These are phyloP conservation scores for Elsinoe arachidis DNA, from an alignment of 2,329 filamentous ascomycete species.

Conservation along the genomic window DNA sequence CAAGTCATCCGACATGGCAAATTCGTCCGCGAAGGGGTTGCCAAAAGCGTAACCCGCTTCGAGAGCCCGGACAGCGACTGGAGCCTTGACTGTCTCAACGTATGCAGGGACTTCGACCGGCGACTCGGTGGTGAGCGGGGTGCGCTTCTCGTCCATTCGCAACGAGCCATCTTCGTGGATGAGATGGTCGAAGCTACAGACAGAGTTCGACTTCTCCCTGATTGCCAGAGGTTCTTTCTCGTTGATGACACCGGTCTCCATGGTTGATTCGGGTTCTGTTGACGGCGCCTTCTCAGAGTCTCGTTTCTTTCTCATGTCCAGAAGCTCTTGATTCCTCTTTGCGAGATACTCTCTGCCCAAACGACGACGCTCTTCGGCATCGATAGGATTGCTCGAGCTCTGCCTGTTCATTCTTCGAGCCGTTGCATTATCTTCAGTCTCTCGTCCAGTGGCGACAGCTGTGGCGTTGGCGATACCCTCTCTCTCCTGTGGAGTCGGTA, in stretches of 20 bases:
- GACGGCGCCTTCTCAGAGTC: conserved; percentile 15
- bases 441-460: conserved; percentile 27
- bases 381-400: conserved; percentile 17
- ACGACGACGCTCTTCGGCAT: conserved; percentile 27
- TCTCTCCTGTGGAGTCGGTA: conserved; percentile 25
- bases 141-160: conserved; percentile 15
- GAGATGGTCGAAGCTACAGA: conserved; percentile 32
- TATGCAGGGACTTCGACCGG: conserved; percentile 11
- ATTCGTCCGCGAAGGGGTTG: conserved; percentile 40
- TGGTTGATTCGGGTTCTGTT: conserved; percentile 12
- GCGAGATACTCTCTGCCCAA: conserved; percentile 30
- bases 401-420: conserved; percentile 11
- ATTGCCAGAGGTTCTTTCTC: conserved; percentile 18
- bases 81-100: background rate
- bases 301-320: conserved; percentile 25
- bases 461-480: conserved; percentile 25
- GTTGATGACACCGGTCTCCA: conserved; percentile 16
- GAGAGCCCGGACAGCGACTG: conserved; percentile 27
- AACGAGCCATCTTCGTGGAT: conserved; percentile 34
- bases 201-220: conserved; percentile 13
- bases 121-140: conserved; percentile 15
- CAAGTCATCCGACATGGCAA: conserved; percentile 25
- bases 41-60: conserved; percentile 32
- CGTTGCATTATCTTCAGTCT: background rate
- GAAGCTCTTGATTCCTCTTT: conserved; percentile 27